Evolutionary conservation across 169 alveolate species (phyloP).

Genomic region (Perkinsus chesapeaki): DNA sequence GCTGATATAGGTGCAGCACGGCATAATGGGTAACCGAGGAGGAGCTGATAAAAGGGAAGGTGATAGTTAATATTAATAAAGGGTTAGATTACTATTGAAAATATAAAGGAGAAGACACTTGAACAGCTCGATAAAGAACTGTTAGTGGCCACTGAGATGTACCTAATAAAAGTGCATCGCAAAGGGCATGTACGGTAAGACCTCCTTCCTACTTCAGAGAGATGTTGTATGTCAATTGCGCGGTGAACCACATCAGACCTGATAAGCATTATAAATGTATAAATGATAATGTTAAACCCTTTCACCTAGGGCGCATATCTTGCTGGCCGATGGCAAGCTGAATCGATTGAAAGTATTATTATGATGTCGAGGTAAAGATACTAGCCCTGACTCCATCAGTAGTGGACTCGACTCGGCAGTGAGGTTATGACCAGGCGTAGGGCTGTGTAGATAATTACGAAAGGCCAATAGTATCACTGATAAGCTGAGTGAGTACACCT

Average conservation of each 20-base stretch:
- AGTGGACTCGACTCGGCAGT: too few relatives aligned
- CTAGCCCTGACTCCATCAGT: too few relatives aligned
- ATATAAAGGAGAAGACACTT: background rate
- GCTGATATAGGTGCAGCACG: background rate
- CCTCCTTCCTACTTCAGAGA: background rate
- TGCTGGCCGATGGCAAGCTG: too few relatives aligned
- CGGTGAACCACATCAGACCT: background rate
- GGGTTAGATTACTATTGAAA: background rate
- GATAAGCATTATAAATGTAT: background rate
- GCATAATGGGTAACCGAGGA: background rate
- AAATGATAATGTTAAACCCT: background rate
- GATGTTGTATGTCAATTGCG: background rate
- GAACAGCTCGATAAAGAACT: background rate
- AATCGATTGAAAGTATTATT: too few relatives aligned
- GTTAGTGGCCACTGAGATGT: background rate
- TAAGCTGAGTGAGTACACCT: background rate
- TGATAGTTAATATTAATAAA: background rate
- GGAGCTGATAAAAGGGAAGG: background rate
- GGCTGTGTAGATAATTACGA: background rate
- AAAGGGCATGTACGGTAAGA: background rate
- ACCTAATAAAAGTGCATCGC: background rate
- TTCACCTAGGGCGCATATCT: too few relatives aligned
- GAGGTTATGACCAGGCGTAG: too few relatives aligned
- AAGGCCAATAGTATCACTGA: background rate
- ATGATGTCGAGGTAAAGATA: too few relatives aligned